Base-by-base conservation (phyloP, 331 rosid genomes). In the Ulmus americana region DNA sequence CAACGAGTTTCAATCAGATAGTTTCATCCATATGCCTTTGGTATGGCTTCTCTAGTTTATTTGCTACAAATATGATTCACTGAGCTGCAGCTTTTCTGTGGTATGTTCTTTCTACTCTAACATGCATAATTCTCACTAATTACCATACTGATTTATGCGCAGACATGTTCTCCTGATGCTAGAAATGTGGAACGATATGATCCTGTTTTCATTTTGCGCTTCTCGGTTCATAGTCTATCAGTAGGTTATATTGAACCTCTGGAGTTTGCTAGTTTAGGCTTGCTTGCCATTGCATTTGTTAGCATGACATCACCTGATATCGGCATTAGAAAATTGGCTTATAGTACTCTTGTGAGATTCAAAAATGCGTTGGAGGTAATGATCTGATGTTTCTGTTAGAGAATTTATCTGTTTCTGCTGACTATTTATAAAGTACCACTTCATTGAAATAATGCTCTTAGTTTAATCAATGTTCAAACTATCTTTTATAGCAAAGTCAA, bases 271-370 rank as follows among this genome's bases (percentile, higher is more conserved):
- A 70, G 84, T 52, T 72, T 88, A 82, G 90, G 98, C 44, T 85
- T 92, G 83, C 98, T 92, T 67, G 96, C 91, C 57, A 70, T 92
- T 70, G 87, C 91, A 48, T 85, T 92, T 70, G 79, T 82, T 68
- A 77, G 98, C 76, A 65, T 92, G 83, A 86, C 98, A 75, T 89
- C 98, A 61, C 80, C 85, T 41, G 81, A 86, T 59, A 70, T 56
- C 2, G 82, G 76, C 64, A 77, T 92, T 59, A 82, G 98, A 81
- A 86, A 60, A 81, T 80, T 86, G 83, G 95, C 90, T 67, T 85
- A 84, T 11, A 82, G 72, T 46, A 68, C 89, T 67, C 86, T 89
- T 74, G 86, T 55, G 74, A 70, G 44, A 69, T 79, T 85, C 55
- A 81, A 85, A 77, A 61, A 79, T 43, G 78, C 77, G 4, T 65